These are phyloP conservation scores for Amaranthus tricolor DNA, from an alignment of 179 eudicot genomes.

Conservation along the genomic window DNA sequence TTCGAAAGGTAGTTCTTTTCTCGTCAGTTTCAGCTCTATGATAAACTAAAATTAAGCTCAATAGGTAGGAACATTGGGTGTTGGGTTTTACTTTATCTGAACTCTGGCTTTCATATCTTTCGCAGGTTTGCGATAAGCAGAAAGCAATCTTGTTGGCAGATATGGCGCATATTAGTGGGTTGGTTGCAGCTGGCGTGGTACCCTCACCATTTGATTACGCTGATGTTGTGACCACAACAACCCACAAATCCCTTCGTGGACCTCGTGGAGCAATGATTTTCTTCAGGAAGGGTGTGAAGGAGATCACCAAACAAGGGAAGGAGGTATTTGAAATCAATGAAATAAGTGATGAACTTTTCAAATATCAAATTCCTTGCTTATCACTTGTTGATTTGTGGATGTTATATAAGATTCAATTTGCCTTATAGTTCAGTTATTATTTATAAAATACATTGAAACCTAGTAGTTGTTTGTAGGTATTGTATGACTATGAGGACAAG, in stretches of 20 bases:
- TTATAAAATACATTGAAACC: slow-evolving; percentile 1
- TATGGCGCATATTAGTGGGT: slow-evolving; percentile 98
- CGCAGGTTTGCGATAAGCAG: slow-evolving; percentile 90
- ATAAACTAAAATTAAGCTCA: background rate
- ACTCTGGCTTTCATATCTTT: slow-evolving; percentile 9
- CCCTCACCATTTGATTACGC: slow-evolving; percentile 99
- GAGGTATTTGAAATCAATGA: slow-evolving; percentile 49
- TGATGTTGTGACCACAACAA: slow-evolving; percentile 93
- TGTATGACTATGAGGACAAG: slow-evolving; percentile 89
- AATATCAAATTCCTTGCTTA: background rate
- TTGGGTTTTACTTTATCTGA: slow-evolving; percentile 10
- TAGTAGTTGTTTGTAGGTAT: slow-evolving; percentile 41
- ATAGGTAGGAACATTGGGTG: background rate
- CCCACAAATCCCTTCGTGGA: slow-evolving; percentile 97
- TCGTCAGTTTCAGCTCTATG: background rate
- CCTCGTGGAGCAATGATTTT: slow-evolving; percentile 99
- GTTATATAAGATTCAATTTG: background rate
- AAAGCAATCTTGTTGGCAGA: slow-evolving; percentile 91
- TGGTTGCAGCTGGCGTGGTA: slow-evolving; percentile 90
- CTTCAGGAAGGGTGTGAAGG: slow-evolving; percentile 89
- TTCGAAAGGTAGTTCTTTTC: slow-evolving; percentile 64
- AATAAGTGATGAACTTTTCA: background rate
- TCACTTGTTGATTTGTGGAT: background rate
- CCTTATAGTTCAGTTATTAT: background rate
- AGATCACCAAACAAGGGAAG: slow-evolving; percentile 81